A percentile compares a stretch with the other conserved stretches of the same genome.
Evolutionary conservation across 2,329 filamentous ascomycete species (phyloP).

Genomic region (Talaromyces sp.): DNA sequence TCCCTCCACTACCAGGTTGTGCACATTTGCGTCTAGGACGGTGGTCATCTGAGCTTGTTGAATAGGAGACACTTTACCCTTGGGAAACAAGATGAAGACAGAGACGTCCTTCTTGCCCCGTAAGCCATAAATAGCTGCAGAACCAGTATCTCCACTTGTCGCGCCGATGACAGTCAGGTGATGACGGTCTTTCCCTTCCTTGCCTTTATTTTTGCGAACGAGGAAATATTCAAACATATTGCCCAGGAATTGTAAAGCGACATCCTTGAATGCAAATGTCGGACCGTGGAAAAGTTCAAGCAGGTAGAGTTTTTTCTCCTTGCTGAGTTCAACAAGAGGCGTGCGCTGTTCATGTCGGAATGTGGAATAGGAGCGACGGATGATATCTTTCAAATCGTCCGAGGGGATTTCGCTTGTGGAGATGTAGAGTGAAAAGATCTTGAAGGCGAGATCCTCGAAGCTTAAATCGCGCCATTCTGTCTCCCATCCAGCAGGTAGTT

Average conservation of each 20-base stretch:
- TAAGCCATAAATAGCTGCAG: slow-evolving; percentile 91
- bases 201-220: slow-evolving; percentile 40
- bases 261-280: slow-evolving; percentile 90
- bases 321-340: slow-evolving; percentile 71
- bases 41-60: slow-evolving; percentile 98
- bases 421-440: slow-evolving; percentile 84
- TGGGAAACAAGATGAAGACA: slow-evolving; percentile 89
- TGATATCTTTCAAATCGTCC: slow-evolving; percentile 74
- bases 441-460: slow-evolving; percentile 75
- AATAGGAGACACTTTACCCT: slow-evolving; percentile 83
- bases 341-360: slow-evolving; percentile 77
- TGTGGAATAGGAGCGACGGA: slow-evolving; percentile 78
- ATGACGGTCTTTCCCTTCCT: slow-evolving; percentile 56
- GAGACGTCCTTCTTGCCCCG: slow-evolving; percentile 95
- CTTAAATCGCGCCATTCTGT: slow-evolving; percentile 65
- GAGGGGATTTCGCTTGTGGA: slow-evolving; percentile 75
- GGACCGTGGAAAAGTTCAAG: slow-evolving; percentile 96
- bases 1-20: slow-evolving; percentile 83
- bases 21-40: slow-evolving; percentile 81
- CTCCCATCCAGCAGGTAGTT: not conserved
- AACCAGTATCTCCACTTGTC: slow-evolving; percentile 82
- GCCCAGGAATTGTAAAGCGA: slow-evolving; percentile 75
- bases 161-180: slow-evolving; percentile 83
- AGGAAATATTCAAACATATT: slow-evolving; percentile 65
- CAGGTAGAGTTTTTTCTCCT: slow-evolving; percentile 67